phyloP scores from a whole-genome alignment of 2,329 filamentous ascomycete genomes.

The Fusarium neocosmosporiellum region DNA sequence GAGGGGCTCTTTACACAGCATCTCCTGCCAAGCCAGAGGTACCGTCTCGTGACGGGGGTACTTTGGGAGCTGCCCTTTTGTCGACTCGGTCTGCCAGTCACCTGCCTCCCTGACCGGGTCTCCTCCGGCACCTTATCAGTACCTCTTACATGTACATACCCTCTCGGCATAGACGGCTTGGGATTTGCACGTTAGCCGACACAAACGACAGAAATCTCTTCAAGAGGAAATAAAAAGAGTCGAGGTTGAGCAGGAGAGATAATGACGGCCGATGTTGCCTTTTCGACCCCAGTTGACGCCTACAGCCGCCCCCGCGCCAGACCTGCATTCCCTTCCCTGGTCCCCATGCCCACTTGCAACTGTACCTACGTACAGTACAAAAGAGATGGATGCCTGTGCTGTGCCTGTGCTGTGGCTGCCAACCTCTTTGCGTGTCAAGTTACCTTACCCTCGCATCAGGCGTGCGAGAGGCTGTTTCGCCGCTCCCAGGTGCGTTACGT shows the following conservation, averaged over 20 bases:
- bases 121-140: constrained; percentile 43
- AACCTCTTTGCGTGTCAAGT: constrained; percentile 27
- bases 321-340: constrained; percentile 30
- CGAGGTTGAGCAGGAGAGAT: constrained; percentile 20
- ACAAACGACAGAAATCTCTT: constrained; percentile 19
- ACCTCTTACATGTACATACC: constrained; percentile 32
- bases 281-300: constrained; percentile 37
- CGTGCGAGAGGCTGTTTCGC: constrained; percentile 16
- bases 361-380: background rate
- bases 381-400: background rate
- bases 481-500: constrained; percentile 28
- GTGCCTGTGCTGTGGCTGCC: constrained; percentile 1
- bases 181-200: constrained; percentile 29
- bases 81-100: constrained; percentile 34
- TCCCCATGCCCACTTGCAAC: constrained; percentile 12
- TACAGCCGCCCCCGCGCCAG: constrained; percentile 36
- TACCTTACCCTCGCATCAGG: constrained; percentile 32
- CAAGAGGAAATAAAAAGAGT: constrained; percentile 5
- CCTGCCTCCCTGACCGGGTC: constrained; percentile 33
- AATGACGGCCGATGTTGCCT: constrained; percentile 33
- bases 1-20: background rate
- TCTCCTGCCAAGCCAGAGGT: constrained; percentile 21
- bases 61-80: constrained; percentile 31
- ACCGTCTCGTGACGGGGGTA: constrained; percentile 22
- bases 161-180: constrained; percentile 17